Conservation (phyloP, 2,329 filamentous ascomycete species). For the Fusarium hainanense region DNA sequence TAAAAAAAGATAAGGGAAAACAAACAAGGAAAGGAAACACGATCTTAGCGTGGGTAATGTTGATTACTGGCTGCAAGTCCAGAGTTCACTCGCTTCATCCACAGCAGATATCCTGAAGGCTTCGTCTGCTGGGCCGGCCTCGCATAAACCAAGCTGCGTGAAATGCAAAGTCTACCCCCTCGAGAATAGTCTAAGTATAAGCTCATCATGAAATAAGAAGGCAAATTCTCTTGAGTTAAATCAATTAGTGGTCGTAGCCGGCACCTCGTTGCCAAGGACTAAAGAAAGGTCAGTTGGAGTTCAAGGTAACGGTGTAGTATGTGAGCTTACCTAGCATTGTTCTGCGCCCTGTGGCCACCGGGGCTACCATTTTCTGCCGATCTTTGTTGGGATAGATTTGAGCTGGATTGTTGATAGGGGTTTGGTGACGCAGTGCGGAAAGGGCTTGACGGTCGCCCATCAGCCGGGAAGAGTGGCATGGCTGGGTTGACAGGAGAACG, state of each 20-base stretch:
- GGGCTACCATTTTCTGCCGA: slow-evolving; percentile 50
- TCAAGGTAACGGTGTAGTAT: background rate
- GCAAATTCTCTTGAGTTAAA: slow-evolving; percentile 22
- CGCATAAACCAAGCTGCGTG: slow-evolving; percentile 20
- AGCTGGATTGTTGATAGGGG: slow-evolving; percentile 49
- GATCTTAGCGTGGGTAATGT: slow-evolving; percentile 22
- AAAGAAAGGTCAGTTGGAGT: slow-evolving; percentile 30
- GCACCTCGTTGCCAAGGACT: slow-evolving; percentile 61
- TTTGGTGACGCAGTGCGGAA: slow-evolving; percentile 52
- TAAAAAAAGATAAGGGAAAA: background rate
- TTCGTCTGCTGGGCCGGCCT: slow-evolving; percentile 9
- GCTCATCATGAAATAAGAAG: slow-evolving; percentile 35
- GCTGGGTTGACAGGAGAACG: slow-evolving; percentile 57
- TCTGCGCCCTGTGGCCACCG: slow-evolving; percentile 51
- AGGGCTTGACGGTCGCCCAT: slow-evolving; percentile 51
- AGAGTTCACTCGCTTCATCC: slow-evolving; percentile 13
- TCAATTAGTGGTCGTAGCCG: slow-evolving; percentile 55
- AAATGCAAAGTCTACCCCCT: slow-evolving; percentile 28
- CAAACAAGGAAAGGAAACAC: slow-evolving; percentile 28
- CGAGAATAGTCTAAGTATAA: slow-evolving; percentile 21
- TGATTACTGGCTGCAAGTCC: slow-evolving; percentile 11
- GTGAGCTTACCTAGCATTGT: slow-evolving; percentile 53
- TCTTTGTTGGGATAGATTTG: slow-evolving; percentile 49
- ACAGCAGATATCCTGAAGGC: slow-evolving; percentile 14
- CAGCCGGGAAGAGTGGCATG: slow-evolving; percentile 57